Conservation (phyloP, 2,329 filamentous ascomycete species). For the Pezicula rhizophila region DNA sequence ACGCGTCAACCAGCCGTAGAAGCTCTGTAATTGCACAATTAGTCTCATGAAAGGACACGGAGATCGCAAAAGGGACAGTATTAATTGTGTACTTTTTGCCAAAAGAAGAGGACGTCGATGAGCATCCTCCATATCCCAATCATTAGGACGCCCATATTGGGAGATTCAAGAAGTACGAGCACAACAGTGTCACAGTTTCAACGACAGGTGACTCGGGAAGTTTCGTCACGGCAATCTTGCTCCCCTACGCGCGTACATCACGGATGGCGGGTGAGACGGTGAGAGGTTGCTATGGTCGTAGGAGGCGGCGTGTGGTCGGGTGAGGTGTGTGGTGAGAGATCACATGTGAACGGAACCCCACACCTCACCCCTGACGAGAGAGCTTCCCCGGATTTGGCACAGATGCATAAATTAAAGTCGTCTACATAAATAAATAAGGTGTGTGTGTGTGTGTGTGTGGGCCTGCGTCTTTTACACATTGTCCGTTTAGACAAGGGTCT, state of each 20-base stretch:
- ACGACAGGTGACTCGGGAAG: neutral
- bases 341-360: neutral
- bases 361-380: no score
- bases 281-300: neutral
- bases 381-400: neutral
- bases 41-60: neutral
- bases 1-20: constrained; percentile 60
- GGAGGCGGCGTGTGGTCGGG: neutral
- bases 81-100: constrained; percentile 30
- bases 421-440: no score
- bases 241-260: neutral
- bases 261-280: neutral
- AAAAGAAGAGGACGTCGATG: constrained; percentile 56
- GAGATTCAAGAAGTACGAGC: neutral
- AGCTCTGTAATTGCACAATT: constrained; percentile 44
- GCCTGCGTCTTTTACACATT: no score
- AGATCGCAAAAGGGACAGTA: neutral
- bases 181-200: neutral
- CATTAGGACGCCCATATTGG: constrained; percentile 22
- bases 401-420: neutral
- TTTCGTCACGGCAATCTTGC: neutral
- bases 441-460: no score
- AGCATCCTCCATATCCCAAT: constrained; percentile 50
- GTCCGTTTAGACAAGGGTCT: no score
- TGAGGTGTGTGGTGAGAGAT: neutral